Conservation (phyloP, 2,329 filamentous ascomycete species). For the Zymoseptoria brevis region DNA sequence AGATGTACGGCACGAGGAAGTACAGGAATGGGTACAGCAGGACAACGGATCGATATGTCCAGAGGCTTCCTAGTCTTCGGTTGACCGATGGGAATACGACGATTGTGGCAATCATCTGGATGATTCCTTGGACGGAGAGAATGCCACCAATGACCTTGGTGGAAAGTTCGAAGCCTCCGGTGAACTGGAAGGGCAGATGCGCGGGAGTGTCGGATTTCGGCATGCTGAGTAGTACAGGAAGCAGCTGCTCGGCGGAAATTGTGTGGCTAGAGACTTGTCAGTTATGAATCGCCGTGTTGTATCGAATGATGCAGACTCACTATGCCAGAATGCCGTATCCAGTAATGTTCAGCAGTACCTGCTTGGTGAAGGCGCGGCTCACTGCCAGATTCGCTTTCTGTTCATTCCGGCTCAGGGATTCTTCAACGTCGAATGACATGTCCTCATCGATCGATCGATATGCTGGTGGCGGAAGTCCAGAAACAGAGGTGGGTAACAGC, state of each 20-base stretch:
- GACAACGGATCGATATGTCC: conserved; percentile 73
- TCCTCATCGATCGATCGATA: conserved; percentile 27
- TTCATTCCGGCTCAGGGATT: conserved; percentile 25
- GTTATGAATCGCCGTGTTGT: conserved; percentile 2
- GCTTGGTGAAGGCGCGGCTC: conserved; percentile 66
- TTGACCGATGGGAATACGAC: conserved; percentile 75
- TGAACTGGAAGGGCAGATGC: conserved; percentile 77
- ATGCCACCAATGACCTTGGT: conserved; percentile 82
- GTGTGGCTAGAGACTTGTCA: conserved; percentile 60
- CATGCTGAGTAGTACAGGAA: conserved; percentile 85
- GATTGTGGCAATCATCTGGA: conserved; percentile 80
- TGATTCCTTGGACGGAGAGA: conserved; percentile 78
- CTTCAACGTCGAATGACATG: conserved; percentile 19
- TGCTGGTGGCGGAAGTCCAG: conserved; percentile 25
- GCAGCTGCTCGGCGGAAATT: conserved; percentile 89
- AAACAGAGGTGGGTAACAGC: conserved; percentile 26
- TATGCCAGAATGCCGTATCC: conserved; percentile 90
- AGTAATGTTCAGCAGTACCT: conserved; percentile 78
- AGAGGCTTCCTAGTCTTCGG: conserved; percentile 65
- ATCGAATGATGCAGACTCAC: conserved; percentile 50
- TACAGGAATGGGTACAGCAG: conserved; percentile 83
- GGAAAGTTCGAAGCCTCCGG: conserved; percentile 73
- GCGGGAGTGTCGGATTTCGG: conserved; percentile 43
- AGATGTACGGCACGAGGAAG: conserved; percentile 77
- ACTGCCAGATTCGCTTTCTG: conserved; percentile 27